These are phyloP conservation scores for Conticribra weissflogii DNA, from an alignment of 108 stramenopile genomes.

Conservation along the genomic window DNA sequence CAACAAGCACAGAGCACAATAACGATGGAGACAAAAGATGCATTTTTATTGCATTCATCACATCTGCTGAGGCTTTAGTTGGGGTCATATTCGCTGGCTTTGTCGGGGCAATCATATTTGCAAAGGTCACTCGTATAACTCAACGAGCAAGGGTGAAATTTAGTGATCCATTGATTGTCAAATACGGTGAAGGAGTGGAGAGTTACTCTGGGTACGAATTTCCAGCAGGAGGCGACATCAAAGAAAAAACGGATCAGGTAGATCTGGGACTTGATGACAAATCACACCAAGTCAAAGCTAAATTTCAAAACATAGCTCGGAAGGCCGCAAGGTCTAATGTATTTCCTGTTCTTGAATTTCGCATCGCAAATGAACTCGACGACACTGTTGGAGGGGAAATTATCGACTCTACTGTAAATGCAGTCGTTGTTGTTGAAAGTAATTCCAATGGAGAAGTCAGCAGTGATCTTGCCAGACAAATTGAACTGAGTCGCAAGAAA, in stretches of 20 bases:
- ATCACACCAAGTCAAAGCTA: conserved; percentile 1
- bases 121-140: conserved; percentile 67
- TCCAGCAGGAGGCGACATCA: not conserved
- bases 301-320: not conserved
- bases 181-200: conserved; percentile 59
- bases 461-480: conserved; percentile 26
- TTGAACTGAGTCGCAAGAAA: conserved; percentile 17
- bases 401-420: conserved; percentile 54
- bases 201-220: not conserved
- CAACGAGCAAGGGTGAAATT: conserved; percentile 66
- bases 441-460: conserved; percentile 20
- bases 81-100: conserved; percentile 72
- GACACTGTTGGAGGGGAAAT: conserved; percentile 56
- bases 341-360: conserved; percentile 77
- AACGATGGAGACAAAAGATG: conserved; percentile 44
- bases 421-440: conserved; percentile 29
- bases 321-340: conserved; percentile 28
- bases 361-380: conserved; percentile 62
- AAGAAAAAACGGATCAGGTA: conserved; percentile 7
- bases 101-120: conserved; percentile 75
- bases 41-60: conserved; percentile 50
- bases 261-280: not conserved
- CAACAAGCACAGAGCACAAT: conserved; percentile 38
- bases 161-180: conserved; percentile 59
- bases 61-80: conserved; percentile 65